A percentile compares a stretch with the other conserved stretches of the same genome.
phyloP scores from a whole-genome alignment of 768 basidiomycete species.

The Lanmaoa pseudosensibilis region DNA sequence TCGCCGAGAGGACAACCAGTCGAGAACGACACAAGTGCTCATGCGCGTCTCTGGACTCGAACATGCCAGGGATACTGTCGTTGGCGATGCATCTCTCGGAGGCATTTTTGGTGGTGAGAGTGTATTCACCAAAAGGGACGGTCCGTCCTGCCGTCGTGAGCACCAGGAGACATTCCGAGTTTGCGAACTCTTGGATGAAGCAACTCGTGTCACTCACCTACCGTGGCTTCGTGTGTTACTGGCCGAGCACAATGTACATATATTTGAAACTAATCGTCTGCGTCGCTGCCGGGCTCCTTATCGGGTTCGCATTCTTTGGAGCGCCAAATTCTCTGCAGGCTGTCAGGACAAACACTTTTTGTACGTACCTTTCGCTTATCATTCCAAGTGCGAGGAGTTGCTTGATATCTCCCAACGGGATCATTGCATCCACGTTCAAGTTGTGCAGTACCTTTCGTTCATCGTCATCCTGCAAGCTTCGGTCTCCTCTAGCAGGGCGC shows the following conservation, averaged over 20 bases:
- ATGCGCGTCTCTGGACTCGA: constrained; percentile 73
- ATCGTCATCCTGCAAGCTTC: constrained; percentile 43
- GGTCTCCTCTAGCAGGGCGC: neutral
- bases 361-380: no score
- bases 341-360: no score
- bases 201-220: constrained; percentile 35
- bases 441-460: constrained; percentile 40
- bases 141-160: constrained; percentile 16
- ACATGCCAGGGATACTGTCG: constrained; percentile 67
- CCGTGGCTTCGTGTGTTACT: constrained; percentile 36
- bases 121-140: constrained; percentile 41
- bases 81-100: constrained; percentile 75
- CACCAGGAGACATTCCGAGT: constrained; percentile 30
- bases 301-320: constrained; percentile 46
- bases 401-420: constrained; percentile 39
- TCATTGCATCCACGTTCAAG: constrained; percentile 41
- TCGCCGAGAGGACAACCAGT: constrained; percentile 22
- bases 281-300: constrained; percentile 34
- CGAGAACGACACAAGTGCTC: constrained; percentile 45
- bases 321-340: constrained; percentile 37
- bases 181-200: constrained; percentile 40
- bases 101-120: constrained; percentile 75
- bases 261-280: constrained; percentile 41
- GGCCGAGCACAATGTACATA: constrained; percentile 44
- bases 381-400: no score